Evolutionary conservation across 2,329 filamentous ascomycete genomes (phyloP), one percentile per base, ranked within the genome.

Genomic region (Microcera coccophila): DNA sequence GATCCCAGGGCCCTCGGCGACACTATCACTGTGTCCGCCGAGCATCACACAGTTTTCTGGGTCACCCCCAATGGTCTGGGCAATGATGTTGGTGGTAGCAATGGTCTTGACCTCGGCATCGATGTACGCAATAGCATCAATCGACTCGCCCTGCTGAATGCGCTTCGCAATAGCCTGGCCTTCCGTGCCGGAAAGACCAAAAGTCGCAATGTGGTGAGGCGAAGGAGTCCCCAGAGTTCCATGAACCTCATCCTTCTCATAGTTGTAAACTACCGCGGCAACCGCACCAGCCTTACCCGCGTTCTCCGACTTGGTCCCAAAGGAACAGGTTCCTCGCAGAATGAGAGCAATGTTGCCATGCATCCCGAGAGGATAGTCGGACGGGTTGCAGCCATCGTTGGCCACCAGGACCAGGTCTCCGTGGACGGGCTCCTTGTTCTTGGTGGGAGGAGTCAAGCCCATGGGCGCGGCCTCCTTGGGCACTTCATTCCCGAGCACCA

Each of bases 191-290:
- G 76, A 76, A 18, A 91, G 67, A 2, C 83, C 83, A 45, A 89
- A 82, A 1, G 82, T 87, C 1, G 86, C 79, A 4, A 86, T 71
- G 53, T 88, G 78, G 39, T 80, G 56, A 10, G 73, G 68, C 0
- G 69, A 68, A 0, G 82, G 81, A 0, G 68, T 71, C 10, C 83
- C 85, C 3, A 93, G 71, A 1, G 86, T 90, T 31, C 86, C 87
- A 38, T 75, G 73, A 1, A 89, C 65, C 3, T 67, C 62, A 2
- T 79, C 85, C 1, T 74, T 66, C 37, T 80, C 79, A 52, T 82
- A 84, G 70, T 91, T 89, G 67, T 87, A 90, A 38, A 93, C 73
- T 12, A 93, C 67, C 1, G 82, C 84, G 2, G 82, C 87, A 3
- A 79, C 63, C 4, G 87, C 87, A 16, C 86, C 85, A 1, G 84